A percentile compares a stretch with the other conserved stretches of the same genome.
Conservation (phyloP, 768 basidiomycete genomes). For the Naganishia vaughanmartiniae region DNA sequence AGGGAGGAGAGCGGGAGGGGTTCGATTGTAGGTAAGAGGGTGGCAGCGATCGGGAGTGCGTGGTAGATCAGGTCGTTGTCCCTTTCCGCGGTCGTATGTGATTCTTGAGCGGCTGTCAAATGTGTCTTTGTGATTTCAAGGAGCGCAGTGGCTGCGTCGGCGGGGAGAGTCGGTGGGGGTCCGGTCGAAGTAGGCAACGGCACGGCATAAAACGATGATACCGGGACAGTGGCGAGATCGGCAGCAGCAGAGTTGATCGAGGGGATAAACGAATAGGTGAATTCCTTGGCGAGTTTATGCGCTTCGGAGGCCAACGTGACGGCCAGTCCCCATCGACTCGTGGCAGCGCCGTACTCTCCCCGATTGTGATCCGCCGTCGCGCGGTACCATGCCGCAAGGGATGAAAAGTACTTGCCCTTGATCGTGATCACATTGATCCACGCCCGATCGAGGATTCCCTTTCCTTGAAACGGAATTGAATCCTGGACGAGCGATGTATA, state of each 20-base stretch:
- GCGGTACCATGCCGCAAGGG: conserved; percentile 82
- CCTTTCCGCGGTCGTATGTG: conserved; percentile 69
- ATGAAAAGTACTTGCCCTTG: conserved; percentile 85
- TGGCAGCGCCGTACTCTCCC: conserved; percentile 79
- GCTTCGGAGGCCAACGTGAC: conserved; percentile 82
- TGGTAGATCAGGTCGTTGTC: conserved; percentile 99
- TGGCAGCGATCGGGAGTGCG: conserved; percentile 73
- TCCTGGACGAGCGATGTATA: conserved; percentile 83
- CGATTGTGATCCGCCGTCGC: conserved; percentile 71
- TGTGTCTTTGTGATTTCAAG: conserved; percentile 81
- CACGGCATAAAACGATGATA: not conserved
- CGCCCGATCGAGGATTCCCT: conserved; percentile 89
- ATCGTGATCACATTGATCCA: conserved; percentile 82
- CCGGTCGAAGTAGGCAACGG: not conserved
- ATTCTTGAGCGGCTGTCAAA: conserved; percentile 70
- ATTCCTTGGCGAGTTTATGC: conserved; percentile 64
- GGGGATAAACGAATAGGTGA: conserved; percentile 63
- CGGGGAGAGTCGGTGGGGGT: conserved; percentile 62
- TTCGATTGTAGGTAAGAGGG: conserved; percentile 76
- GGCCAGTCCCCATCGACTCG: conserved; percentile 73
- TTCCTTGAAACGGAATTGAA: conserved; percentile 93
- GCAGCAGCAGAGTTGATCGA: conserved; percentile 52
- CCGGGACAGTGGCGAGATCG: conserved; percentile 54
- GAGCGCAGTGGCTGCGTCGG: conserved; percentile 77
- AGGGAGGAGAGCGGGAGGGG: conserved; percentile 62